Percentiles rank a stretch among this genome's conserved stretches.
Evolutionary conservation across 208 protist species (phyloP).

Genomic region (Trypanosomatidae sp.): DNA sequence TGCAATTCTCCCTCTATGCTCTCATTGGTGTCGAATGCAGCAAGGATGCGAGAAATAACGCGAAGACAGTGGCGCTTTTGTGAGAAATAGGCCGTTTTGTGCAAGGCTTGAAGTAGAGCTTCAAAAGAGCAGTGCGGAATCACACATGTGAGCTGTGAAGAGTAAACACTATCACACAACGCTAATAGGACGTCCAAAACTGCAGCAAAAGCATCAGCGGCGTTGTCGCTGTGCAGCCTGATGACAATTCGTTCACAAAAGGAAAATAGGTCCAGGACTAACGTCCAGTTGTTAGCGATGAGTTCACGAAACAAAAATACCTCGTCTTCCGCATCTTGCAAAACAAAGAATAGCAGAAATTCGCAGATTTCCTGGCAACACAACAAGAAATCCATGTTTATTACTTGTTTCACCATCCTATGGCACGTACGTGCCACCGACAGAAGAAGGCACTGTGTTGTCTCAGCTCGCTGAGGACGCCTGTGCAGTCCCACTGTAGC

Average conservation of each 20-base stretch:
- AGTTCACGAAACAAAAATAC: constrained; percentile 14
- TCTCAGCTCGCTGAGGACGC: background rate
- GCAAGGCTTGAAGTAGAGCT: background rate
- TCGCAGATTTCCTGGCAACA: constrained; percentile 16
- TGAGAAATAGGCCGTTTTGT: background rate
- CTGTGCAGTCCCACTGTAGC: background rate
- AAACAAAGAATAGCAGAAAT: constrained; percentile 21
- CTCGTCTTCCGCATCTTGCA: background rate
- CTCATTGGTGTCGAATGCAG: background rate
- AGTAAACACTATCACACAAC: constrained; percentile 8
- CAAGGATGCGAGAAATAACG: background rate
- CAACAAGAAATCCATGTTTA: constrained; percentile 14
- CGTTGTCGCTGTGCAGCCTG: background rate
- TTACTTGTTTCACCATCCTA: constrained; percentile 7
- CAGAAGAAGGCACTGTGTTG: background rate
- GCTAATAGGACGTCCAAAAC: constrained; percentile 1
- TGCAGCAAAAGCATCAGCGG: background rate
- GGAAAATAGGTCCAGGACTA: constrained; percentile 7
- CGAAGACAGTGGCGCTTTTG: background rate
- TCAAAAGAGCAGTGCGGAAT: background rate
- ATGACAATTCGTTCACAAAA: constrained; percentile 9
- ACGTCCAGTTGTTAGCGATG: constrained; percentile 13
- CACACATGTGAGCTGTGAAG: background rate
- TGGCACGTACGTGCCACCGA: constrained; percentile 2
- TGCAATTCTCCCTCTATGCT: background rate